These are phyloP conservation scores for Fomes fomentarius DNA, from an alignment of 1,284 basidiomycete species.

Conservation along the genomic window DNA sequence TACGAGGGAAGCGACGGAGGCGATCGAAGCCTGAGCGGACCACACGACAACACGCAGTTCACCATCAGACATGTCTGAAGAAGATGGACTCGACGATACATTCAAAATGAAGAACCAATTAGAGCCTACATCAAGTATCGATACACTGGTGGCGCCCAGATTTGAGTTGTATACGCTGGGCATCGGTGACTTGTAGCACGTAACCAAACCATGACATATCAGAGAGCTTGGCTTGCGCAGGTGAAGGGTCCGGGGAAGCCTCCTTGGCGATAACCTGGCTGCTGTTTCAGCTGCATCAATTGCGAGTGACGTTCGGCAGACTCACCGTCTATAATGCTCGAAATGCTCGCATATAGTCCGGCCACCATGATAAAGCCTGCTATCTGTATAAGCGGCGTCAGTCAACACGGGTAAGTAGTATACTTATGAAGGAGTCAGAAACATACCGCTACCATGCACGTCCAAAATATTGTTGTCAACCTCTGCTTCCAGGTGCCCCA, in stretches of 20 bases:
- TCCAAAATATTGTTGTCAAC: slow-evolving; percentile 32
- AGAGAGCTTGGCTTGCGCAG: slow-evolving; percentile 16
- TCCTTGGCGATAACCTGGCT: slow-evolving; percentile 25
- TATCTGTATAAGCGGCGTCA: slow-evolving; percentile 23
- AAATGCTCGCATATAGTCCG: slow-evolving; percentile 35
- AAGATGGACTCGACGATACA: no score
- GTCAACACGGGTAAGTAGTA: not conserved
- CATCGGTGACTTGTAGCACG: no score
- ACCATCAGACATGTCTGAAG: no score
- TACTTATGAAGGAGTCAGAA: not conserved
- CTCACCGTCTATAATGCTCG: slow-evolving; percentile 33
- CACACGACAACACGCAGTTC: no score
- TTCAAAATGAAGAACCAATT: no score
- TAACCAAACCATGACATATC: no score
- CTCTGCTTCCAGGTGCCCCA: slow-evolving; percentile 32
- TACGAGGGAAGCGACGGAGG: no score
- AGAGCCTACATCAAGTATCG: no score
- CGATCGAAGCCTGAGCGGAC: no score
- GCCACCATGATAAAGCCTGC: slow-evolving; percentile 38
- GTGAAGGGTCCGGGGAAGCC: slow-evolving; percentile 26
- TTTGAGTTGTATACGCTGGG: no score
- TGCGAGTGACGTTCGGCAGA: not conserved
- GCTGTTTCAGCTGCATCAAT: not conserved
- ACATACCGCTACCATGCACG: slow-evolving; percentile 30
- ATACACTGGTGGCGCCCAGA: no score